A percentile compares a stretch with the other conserved stretches of the same genome.
Evolutionary conservation across 805 yeast species (phyloP).

Genomic region (Lipomyces sp.): DNA sequence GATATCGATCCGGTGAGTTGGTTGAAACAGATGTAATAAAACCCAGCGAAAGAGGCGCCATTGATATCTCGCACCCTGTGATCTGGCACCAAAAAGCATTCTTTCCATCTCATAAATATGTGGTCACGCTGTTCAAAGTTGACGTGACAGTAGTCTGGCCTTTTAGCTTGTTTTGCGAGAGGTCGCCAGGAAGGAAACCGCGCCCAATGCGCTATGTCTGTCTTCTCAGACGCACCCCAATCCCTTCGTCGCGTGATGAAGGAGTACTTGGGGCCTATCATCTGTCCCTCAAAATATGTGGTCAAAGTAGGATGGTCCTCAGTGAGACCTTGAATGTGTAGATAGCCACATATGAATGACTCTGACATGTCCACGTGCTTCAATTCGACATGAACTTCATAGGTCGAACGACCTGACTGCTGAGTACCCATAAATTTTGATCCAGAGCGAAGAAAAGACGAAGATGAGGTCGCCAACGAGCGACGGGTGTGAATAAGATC

Average conservation of each 20-base stretch:
- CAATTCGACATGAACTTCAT: slow-evolving; percentile 70
- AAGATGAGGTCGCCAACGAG: slow-evolving; percentile 27
- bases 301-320: slow-evolving; percentile 64
- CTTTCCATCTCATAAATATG: slow-evolving; percentile 95
- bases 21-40: slow-evolving; percentile 84
- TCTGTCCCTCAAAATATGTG: slow-evolving; percentile 76
- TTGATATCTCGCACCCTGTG: slow-evolving; percentile 61
- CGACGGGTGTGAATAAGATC: slow-evolving; percentile 23
- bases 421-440: slow-evolving; percentile 69
- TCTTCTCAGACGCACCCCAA: slow-evolving; percentile 67
- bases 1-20: slow-evolving; percentile 73
- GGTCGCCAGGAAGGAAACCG: slow-evolving; percentile 56
- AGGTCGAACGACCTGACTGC: slow-evolving; percentile 66
- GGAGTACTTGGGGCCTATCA: slow-evolving; percentile 63
- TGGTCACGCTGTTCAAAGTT: slow-evolving; percentile 50
- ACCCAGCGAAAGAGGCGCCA: slow-evolving; percentile 90
- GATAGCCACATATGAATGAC: slow-evolving; percentile 61
- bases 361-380: slow-evolving; percentile 67
- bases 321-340: slow-evolving; percentile 66
- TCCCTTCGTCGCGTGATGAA: slow-evolving; percentile 61
- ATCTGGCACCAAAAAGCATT: slow-evolving; percentile 82
- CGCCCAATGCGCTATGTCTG: slow-evolving; percentile 70
- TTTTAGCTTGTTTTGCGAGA: slow-evolving; percentile 39
- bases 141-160: slow-evolving; percentile 42
- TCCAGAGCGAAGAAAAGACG: slow-evolving; percentile 63